Evolutionary conservation across 331 rosid species (phyloP).

Genomic region (Malus hybrid): DNA sequence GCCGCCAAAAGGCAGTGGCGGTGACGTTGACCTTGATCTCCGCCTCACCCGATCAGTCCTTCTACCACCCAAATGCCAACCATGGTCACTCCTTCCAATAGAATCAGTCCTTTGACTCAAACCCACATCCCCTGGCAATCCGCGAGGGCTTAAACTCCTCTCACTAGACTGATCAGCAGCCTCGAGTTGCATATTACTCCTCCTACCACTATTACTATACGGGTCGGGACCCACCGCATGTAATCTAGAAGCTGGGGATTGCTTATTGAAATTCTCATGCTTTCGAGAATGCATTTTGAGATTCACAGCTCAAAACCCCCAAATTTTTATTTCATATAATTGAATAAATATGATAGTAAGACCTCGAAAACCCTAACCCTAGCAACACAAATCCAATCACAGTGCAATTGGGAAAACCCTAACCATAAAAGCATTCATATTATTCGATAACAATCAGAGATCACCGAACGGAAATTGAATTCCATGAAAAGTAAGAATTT

Average conservation of each 20-base stretch:
- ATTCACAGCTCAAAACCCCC: not conserved
- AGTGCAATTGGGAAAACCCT: not conserved
- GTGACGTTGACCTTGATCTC: constrained; percentile 55
- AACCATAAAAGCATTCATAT: not conserved
- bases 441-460: not conserved
- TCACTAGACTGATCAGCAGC: constrained; percentile 30
- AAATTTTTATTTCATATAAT: not conserved
- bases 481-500: constrained; percentile 9
- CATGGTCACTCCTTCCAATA: constrained; percentile 45
- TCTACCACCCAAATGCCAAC: constrained; percentile 43
- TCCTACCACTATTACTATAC: constrained; percentile 11
- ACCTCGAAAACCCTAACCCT: not conserved
- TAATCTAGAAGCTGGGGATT: constrained; percentile 25
- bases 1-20: constrained; percentile 26
- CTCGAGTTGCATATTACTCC: constrained; percentile 18
- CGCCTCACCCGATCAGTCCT: constrained; percentile 28
- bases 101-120: constrained; percentile 32
- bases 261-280: constrained; percentile 40
- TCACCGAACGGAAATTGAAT: not conserved
- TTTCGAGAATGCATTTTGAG: constrained; percentile 48
- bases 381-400: not conserved
- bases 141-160: constrained; percentile 55
- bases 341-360: not conserved
- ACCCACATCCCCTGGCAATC: constrained; percentile 29
- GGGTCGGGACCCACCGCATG: constrained; percentile 31